Base-by-base conservation (phyloP, 2,329 filamentous ascomycete species). In the Aspergillus costaricaensis region DNA sequence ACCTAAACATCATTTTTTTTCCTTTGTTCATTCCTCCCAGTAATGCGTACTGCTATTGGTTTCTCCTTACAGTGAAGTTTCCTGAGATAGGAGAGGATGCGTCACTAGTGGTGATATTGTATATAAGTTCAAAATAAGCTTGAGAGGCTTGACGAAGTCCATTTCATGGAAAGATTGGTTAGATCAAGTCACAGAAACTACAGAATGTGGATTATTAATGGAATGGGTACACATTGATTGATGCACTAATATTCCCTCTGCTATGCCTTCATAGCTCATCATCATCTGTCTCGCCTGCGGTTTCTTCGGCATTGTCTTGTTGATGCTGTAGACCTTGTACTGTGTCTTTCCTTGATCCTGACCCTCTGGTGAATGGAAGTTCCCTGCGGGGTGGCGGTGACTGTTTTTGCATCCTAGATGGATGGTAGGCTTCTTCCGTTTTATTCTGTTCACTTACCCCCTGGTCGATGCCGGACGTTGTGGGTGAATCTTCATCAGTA, bases 341-440 rank as follows among this genome's bases (percentile, higher is more conserved):
- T 4, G 25, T 30, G 27, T 25, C 50, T 10, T 50, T 63, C 27
- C 58, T 39, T 56, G 43, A 64, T 52, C 58, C 25, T 30, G 55
- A 41, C 58, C 62, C 70, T 59, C 66, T 72, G 1, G 64, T 60
- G 64, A 81, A 81, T 0, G 79, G 79, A 17, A 82, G 66, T 49
- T 77, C 74, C 62, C 79, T 74, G 48, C 70, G 72, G 1, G 79
- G 79, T 12, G 80, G 80, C 15, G 73, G 71, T 12, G 65, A 30
- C 10, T 64, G 36, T 25, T 50, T 48, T n/a, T 67, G 62, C 39
- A 65, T n/a, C 47, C 44, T 39, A 30, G 56, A 62, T 32, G 48
- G 61, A 14, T 43, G 19, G 14, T 41, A 39, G 17, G 54, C n/a
- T 38, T 52, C 44, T 47, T 39, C 58, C 47, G 14, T 19, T 15